Base-by-base conservation (phyloP, 2,329 filamentous ascomycete species). In the Passalora sequoiae region DNA sequence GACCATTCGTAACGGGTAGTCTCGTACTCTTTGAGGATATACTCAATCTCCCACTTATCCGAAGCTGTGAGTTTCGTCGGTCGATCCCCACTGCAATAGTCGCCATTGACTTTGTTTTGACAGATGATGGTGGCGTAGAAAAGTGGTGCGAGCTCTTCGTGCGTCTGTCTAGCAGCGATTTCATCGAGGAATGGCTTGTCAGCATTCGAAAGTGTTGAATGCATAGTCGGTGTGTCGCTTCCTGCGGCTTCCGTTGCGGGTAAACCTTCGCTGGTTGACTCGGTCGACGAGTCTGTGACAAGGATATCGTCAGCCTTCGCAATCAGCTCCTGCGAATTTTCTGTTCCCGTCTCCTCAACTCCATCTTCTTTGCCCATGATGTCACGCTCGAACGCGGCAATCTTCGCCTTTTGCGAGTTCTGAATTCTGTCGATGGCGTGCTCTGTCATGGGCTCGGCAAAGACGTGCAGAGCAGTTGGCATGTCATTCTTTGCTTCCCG, bases 361-460 rank as follows among this genome's bases (percentile, higher is more conserved):
- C 24, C 31, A 17, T 37, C n/a, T 22, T 25, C 47, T 55, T 59
- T 53, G 27, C 57, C 60, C 55, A 61, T 62, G 47, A 63, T 54
- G 50, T 29, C 65, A 43, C 71, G 73, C 62, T 94, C 84, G 53
- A 86, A 86, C 9, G 76, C 76, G 36, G 84, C 80, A 16, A 89
- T 75, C 24, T 78, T 76, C 13, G 72, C 77, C 50, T 79, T 78
- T 45, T 78, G 81, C 10, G 73, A 73, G 16, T 72, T 76, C 62
- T 97, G 91, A n/a, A 92, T 85, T 9, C 68, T 65, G 13, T 83
- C 70, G 50, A 94, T 86, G 40, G 87, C 74, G 4, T 81, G 75
- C 4, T 86, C 76, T 0, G 77, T 77, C 40, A 97, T 81, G 3
- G 92, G 89, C 63, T 94, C 84, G 10, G 83, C 89, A 60, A 95